Conservation (phyloP, 768 basidiomycete species). For the Hortiboletus campestris region DNA sequence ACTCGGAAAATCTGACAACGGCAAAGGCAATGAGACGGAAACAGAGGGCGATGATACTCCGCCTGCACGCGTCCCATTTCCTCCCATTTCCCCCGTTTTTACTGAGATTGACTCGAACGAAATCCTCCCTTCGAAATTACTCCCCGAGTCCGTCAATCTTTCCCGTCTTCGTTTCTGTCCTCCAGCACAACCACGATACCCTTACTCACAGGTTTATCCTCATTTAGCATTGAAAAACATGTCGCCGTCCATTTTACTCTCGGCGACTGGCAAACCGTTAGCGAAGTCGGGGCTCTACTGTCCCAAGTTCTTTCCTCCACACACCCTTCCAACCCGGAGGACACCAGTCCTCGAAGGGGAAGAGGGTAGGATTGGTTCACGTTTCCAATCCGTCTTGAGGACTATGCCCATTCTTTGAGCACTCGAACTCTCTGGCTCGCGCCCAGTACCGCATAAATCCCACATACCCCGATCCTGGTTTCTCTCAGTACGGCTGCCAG, state of each 20-base stretch:
- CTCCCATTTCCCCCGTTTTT: constrained; percentile 17
- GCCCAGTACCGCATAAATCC: constrained; percentile 44
- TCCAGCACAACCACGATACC: constrained; percentile 9
- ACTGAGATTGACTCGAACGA: constrained; percentile 23
- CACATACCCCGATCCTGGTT: constrained; percentile 17
- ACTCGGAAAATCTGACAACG: constrained; percentile 32
- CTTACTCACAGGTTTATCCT: constrained; percentile 68
- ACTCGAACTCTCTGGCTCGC: constrained; percentile 58
- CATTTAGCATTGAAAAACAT: constrained; percentile 77
- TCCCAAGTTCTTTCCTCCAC: constrained; percentile 19
- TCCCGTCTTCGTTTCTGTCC: background rate
- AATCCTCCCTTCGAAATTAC: constrained; percentile 30
- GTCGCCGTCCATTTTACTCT: constrained; percentile 87
- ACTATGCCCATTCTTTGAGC: constrained; percentile 53
- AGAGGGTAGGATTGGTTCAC: constrained; percentile 54
- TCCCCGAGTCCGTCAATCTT: constrained; percentile 40
- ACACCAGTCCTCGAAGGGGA: background rate
- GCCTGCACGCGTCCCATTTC: constrained; percentile 22
- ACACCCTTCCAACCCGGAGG: background rate
- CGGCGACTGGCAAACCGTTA: constrained; percentile 92
- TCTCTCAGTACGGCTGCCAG: constrained; percentile 36
- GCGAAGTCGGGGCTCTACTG: constrained; percentile 67
- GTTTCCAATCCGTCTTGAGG: constrained; percentile 69
- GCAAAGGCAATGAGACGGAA: constrained; percentile 42
- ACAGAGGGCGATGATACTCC: constrained; percentile 36